Conservation (phyloP, 106 monocot species). For the Allium fistulosum region DNA sequence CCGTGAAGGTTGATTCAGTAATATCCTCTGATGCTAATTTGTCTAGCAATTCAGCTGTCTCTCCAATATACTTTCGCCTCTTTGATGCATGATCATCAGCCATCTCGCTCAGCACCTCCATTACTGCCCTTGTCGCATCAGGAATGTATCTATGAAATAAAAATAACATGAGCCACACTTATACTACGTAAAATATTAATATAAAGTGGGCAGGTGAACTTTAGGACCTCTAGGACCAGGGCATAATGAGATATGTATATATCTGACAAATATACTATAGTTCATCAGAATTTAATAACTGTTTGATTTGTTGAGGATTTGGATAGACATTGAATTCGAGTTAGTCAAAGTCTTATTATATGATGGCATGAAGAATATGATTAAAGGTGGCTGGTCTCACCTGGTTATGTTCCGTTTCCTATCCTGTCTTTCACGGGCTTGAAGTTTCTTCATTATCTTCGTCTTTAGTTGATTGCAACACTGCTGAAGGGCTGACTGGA, state of each 20-base stretch:
- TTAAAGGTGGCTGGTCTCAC: constrained; percentile 9
- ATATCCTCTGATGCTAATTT: constrained; percentile 50
- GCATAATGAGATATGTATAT: too few species aligned
- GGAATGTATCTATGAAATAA: constrained; percentile 52
- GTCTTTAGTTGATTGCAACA: constrained; percentile 93
- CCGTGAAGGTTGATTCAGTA: constrained; percentile 47
- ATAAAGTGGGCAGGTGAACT: too few species aligned
- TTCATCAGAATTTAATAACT: too few species aligned
- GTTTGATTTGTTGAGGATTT: too few species aligned
- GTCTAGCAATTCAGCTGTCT: constrained; percentile 46
- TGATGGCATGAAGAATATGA: too few species aligned
- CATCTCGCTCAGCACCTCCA: constrained; percentile 43
- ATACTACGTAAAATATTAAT: too few species aligned
- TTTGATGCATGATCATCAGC: constrained; percentile 27
- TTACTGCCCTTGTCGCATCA: constrained; percentile 59
- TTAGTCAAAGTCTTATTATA: too few species aligned
- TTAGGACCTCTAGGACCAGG: too few species aligned
- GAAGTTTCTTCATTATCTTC: constrained; percentile 94
- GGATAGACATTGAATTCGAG: too few species aligned
- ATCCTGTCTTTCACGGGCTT: constrained; percentile 88
- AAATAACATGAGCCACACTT: not conserved
- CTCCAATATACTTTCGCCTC: constrained; percentile 26
- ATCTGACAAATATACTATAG: too few species aligned
- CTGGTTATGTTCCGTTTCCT: constrained; percentile 85
- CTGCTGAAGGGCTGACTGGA: constrained; percentile 86